A percentile compares a stretch with the other conserved stretches of the same genome.
Evolutionary conservation across 2,329 filamentous ascomycete species (phyloP).

Genomic region (Pseudomassariella vexata): DNA sequence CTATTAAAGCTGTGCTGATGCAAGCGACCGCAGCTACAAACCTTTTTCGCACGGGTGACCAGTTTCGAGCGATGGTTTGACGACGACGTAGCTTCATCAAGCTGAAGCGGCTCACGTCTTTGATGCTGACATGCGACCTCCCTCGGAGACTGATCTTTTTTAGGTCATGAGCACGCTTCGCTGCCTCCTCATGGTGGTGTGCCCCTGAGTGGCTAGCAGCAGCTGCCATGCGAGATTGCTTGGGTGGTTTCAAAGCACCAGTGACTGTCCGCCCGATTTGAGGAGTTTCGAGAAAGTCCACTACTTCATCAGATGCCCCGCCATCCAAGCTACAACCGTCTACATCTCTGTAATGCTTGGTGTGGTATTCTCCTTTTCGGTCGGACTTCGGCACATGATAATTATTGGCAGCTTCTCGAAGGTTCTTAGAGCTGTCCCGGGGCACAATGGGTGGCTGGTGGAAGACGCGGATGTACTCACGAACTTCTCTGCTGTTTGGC

Average conservation of each 20-base stretch:
- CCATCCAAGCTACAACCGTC: conserved; percentile 24
- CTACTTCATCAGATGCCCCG: conserved; percentile 19
- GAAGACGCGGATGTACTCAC: conserved; percentile 22
- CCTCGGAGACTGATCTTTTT: conserved; percentile 37
- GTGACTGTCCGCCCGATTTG: conserved; percentile 3
- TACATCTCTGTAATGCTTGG: conserved; percentile 10
- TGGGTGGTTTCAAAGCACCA: conserved; percentile 1
- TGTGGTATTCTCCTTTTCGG: too few species aligned
- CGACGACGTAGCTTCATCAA: conserved; percentile 49
- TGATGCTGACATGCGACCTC: conserved; percentile 49
- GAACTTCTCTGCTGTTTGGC: conserved; percentile 20
- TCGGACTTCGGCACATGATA: too few species aligned
- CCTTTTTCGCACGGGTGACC: conserved; percentile 61
- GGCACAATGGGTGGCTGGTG: conserved; percentile 19
- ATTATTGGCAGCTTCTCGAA: conserved; percentile 5
- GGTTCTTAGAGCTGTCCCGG: conserved; percentile 17
- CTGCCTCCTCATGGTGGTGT: conserved; percentile 4
- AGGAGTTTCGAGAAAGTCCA: conserved; percentile 16
- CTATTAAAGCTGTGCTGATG: conserved; percentile 65
- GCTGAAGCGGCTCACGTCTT: conserved; percentile 43
- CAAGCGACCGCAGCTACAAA: conserved; percentile 65
- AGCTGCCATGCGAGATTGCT: neutral
- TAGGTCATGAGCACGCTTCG: conserved; percentile 15
- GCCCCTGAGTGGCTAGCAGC: conserved; percentile 3
- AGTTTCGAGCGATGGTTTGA: conserved; percentile 67